Evolutionary conservation across 768 basidiomycete genomes (phyloP).

Genomic region (Leucosporidium scottii): DNA sequence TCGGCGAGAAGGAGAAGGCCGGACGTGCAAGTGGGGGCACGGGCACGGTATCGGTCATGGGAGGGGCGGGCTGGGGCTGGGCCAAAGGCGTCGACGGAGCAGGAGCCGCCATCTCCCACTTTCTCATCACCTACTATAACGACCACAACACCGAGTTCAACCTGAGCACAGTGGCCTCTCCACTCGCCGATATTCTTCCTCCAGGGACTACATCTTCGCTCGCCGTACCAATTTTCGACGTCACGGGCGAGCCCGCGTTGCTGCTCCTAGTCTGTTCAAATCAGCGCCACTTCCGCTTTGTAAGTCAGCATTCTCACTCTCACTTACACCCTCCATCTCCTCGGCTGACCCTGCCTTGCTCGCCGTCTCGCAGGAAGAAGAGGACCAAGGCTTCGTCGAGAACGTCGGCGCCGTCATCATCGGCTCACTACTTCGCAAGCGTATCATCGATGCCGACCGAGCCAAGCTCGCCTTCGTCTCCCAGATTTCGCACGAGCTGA

Average conservation of each 20-base stretch:
- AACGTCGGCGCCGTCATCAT: slow-evolving; percentile 33
- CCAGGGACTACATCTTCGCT: background rate
- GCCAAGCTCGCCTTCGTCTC: slow-evolving; percentile 38
- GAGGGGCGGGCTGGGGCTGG: background rate
- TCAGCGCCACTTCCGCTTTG: slow-evolving; percentile 15
- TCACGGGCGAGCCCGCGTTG: slow-evolving; percentile 11
- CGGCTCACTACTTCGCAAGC: slow-evolving; percentile 26
- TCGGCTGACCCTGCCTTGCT: background rate
- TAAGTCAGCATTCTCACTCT: background rate
- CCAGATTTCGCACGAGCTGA: slow-evolving; percentile 38
- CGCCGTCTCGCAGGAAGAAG: background rate
- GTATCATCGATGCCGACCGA: slow-evolving; percentile 32
- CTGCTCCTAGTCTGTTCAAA: slow-evolving; percentile 30
- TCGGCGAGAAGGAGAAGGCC: background rate
- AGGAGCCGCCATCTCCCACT: background rate
- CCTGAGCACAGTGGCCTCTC: background rate
- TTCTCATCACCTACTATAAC: background rate
- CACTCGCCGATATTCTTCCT: background rate
- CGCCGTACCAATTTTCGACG: slow-evolving; percentile 16
- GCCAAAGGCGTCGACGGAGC: background rate
- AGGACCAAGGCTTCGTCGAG: slow-evolving; percentile 28
- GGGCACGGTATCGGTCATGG: background rate
- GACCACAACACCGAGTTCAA: background rate
- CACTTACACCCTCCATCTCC: background rate
- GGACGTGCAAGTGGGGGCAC: background rate